phyloP scores from a whole-genome alignment of 306 rosid genomes.

The Mimosa bimucronata region DNA sequence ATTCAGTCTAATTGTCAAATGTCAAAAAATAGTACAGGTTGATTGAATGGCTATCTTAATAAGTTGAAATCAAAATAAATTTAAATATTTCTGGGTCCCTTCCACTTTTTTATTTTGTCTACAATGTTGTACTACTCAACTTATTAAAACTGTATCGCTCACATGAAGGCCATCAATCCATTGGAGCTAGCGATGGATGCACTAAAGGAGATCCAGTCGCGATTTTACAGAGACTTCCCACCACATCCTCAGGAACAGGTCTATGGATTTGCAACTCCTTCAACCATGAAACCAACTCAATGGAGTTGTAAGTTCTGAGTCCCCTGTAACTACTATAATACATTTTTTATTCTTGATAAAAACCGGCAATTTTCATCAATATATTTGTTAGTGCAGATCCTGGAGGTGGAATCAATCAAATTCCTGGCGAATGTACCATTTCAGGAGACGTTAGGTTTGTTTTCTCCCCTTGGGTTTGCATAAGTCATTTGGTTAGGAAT shows the following conservation, averaged over 20 bases:
- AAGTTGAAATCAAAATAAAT: not conserved
- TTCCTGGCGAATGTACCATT: slow-evolving; percentile 87
- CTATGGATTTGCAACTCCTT: slow-evolving; percentile 88
- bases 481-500: slow-evolving; percentile 18
- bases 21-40: slow-evolving; percentile 6
- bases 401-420: slow-evolving; percentile 96
- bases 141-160: slow-evolving; percentile 31
- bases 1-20: not conserved
- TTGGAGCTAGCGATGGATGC: slow-evolving; percentile 94
- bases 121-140: slow-evolving; percentile 27
- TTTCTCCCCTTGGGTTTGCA: slow-evolving; percentile 30
- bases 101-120: slow-evolving; percentile 8
- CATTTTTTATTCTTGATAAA: slow-evolving; percentile 10
- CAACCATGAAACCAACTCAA: slow-evolving; percentile 98
- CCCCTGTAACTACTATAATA: slow-evolving; percentile 5
- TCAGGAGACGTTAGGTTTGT: slow-evolving; percentile 95
- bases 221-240: slow-evolving; percentile 85
- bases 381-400: slow-evolving; percentile 64
- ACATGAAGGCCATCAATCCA: slow-evolving; percentile 81
- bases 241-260: slow-evolving; percentile 87
- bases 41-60: not conserved
- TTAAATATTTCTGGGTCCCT: slow-evolving; percentile 15
- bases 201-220: slow-evolving; percentile 75
- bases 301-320: slow-evolving; percentile 79
- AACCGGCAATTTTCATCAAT: slow-evolving; percentile 13